Conservation (phyloP, 345 rosid species). For the Lenwebbia sp. region DNA sequence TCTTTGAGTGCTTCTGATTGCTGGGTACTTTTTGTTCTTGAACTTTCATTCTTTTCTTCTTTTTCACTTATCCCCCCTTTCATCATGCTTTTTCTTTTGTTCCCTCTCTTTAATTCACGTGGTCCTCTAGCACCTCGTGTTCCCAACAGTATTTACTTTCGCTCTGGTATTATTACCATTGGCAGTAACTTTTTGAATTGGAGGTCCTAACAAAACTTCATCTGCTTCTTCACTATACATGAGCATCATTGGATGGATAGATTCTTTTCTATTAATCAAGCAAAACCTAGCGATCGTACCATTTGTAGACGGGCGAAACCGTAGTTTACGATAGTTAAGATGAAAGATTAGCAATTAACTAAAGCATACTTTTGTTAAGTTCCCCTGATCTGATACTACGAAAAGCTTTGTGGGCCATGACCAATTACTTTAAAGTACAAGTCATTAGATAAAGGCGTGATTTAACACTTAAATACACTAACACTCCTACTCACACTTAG, state of each 20-base stretch:
- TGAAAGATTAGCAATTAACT: background rate
- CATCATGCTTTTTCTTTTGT: background rate
- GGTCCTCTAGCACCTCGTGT: background rate
- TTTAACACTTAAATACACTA: too few relatives aligned
- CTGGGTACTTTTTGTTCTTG: background rate
- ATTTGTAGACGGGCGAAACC: background rate
- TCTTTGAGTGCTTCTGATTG: background rate
- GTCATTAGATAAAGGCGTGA: too few relatives aligned
- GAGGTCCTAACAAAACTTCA: background rate
- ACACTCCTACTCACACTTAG: too few relatives aligned
- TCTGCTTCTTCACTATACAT: background rate
- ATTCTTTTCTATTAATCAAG: background rate
- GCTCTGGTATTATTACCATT: background rate
- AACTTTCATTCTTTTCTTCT: background rate
- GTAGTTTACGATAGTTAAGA: background rate
- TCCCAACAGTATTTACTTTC: background rate
- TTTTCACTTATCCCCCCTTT: background rate
- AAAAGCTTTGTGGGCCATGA: too few relatives aligned
- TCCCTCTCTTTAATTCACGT: background rate
- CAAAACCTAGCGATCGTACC: background rate
- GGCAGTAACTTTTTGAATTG: background rate
- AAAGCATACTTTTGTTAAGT: too few relatives aligned
- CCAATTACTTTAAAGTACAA: too few relatives aligned
- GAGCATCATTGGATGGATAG: background rate
- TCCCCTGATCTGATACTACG: too few relatives aligned